Evolutionary conservation across 2,329 filamentous ascomycete species (phyloP).

Genomic region (Emergomyces orientalis): DNA sequence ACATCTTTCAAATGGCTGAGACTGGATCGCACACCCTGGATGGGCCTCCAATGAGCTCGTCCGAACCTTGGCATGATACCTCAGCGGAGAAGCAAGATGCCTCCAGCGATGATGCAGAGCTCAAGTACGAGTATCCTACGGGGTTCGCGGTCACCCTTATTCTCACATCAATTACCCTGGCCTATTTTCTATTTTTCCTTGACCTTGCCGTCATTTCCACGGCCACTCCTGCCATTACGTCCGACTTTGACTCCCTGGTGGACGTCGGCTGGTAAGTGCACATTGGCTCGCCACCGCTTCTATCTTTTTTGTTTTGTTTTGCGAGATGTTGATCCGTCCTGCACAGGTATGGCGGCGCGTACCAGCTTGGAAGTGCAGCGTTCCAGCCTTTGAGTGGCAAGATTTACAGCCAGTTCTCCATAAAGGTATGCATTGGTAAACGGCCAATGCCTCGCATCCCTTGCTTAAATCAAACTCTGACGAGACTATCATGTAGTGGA

Average conservation of each 20-base stretch:
- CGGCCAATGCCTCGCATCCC: not conserved
- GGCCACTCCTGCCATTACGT: slow-evolving; percentile 20
- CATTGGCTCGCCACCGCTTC: slow-evolving; percentile 5
- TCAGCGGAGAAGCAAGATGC: not conserved
- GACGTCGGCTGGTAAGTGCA: slow-evolving; percentile 23
- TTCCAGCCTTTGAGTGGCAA: slow-evolving; percentile 23
- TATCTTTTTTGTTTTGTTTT: too few species aligned
- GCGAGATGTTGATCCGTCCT: not conserved
- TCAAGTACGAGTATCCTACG: slow-evolving; percentile 16
- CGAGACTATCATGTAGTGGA: slow-evolving; percentile 19
- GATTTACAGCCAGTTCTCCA: slow-evolving; percentile 19
- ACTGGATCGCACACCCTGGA: not conserved
- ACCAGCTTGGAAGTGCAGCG: slow-evolving; percentile 18
- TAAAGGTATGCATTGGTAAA: slow-evolving; percentile 15
- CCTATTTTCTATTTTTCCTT: slow-evolving; percentile 21
- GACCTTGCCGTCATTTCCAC: slow-evolving; percentile 18
- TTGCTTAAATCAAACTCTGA: slow-evolving; percentile 1
- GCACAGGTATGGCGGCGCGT: slow-evolving; percentile 2
- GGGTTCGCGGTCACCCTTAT: slow-evolving; percentile 17
- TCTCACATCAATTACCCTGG: slow-evolving; percentile 19
- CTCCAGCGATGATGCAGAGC: slow-evolving; percentile 14
- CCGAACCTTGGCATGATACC: not conserved
- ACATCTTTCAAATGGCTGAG: not conserved
- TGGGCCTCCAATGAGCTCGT: not conserved
- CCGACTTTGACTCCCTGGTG: slow-evolving; percentile 19